Evolutionary conservation across 2,329 filamentous ascomycete species (phyloP).

Genomic region (Penicillium sp.): DNA sequence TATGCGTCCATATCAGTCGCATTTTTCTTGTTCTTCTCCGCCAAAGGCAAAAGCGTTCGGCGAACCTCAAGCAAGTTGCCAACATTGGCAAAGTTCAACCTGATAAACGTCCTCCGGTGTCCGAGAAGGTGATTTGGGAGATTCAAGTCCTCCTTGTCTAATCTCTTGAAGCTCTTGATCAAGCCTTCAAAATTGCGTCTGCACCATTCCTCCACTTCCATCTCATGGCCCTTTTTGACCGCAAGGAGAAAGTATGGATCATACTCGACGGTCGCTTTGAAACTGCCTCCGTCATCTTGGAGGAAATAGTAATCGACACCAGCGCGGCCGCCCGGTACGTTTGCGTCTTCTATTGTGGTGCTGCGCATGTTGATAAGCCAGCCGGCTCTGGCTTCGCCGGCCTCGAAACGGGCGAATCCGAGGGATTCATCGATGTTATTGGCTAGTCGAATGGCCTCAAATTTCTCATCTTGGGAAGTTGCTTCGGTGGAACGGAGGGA

Average conservation of each 20-base stretch:
- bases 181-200: constrained; percentile 76
- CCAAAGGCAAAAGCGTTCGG: constrained; percentile 81
- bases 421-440: constrained; percentile 91
- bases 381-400: constrained; percentile 78
- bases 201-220: constrained; percentile 95
- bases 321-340: constrained; percentile 78
- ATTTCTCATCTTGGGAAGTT: constrained; percentile 89
- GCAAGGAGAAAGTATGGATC: constrained; percentile 96
- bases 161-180: constrained; percentile 72
- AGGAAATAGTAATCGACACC: constrained; percentile 98
- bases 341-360: constrained; percentile 81
- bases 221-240: constrained; percentile 81
- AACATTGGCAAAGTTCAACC: constrained; percentile 86
- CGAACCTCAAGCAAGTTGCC: constrained; percentile 81
- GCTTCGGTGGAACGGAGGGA: constrained; percentile 74
- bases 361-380: constrained; percentile 97
- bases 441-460: constrained; percentile 79
- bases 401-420: constrained; percentile 90
- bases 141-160: constrained; percentile 89
- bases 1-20: constrained; percentile 98
- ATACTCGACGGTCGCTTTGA: constrained; percentile 95
- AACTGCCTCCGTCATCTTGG: constrained; percentile 81
- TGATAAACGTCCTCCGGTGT: constrained; percentile 83
- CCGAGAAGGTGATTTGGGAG: constrained; percentile 96
- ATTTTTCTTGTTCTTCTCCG: constrained; percentile 94